These are phyloP conservation scores for Podospora anserina DNA, from an alignment of 495 filamentous ascomycete genomes.

Conservation along the genomic window DNA sequence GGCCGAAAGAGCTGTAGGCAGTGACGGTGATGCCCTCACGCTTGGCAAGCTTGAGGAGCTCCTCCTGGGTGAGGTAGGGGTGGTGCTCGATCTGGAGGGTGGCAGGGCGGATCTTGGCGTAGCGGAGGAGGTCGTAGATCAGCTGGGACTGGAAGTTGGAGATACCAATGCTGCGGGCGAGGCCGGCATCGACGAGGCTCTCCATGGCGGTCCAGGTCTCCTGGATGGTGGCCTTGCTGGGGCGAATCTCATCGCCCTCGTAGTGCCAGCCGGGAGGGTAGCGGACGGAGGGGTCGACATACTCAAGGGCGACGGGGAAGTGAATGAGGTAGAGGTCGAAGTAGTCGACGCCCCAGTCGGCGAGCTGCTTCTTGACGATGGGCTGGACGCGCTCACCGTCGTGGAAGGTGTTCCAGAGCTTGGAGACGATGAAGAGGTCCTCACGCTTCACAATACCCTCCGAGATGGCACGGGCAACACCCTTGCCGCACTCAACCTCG, in stretches of 20 bases:
- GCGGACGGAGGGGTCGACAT: slow-evolving; percentile 70
- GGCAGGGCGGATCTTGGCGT: slow-evolving; percentile 73
- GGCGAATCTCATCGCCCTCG: slow-evolving; percentile 56
- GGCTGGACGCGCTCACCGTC: slow-evolving; percentile 68
- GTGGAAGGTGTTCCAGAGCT: slow-evolving; percentile 91
- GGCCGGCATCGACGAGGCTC: slow-evolving; percentile 62
- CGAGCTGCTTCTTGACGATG: slow-evolving; percentile 67
- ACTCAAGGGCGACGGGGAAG: slow-evolving; percentile 77
- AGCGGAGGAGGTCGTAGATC: slow-evolving; percentile 80
- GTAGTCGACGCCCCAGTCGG: slow-evolving; percentile 80
- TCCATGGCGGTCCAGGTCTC: slow-evolving; percentile 92
- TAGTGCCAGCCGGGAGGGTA: slow-evolving; percentile 79
- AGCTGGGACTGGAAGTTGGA: slow-evolving; percentile 85
- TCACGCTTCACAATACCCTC: slow-evolving; percentile 81
- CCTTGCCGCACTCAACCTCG: slow-evolving; percentile 78
- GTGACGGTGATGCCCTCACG: slow-evolving; percentile 73
- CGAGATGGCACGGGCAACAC: slow-evolving; percentile 80
- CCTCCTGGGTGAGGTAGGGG: slow-evolving; percentile 84
- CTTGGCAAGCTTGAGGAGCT: slow-evolving; percentile 70
- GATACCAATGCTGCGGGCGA: slow-evolving; percentile 77
- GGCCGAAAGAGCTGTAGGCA: slow-evolving; percentile 89
- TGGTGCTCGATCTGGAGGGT: slow-evolving; percentile 96
- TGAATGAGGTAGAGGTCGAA: slow-evolving; percentile 82
- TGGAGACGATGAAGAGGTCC: slow-evolving; percentile 89
- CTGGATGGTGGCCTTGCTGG: slow-evolving; percentile 69